Evolutionary conservation across 2,329 filamentous ascomycete species (phyloP).

Genomic region (Plectosphaerella plurivora): DNA sequence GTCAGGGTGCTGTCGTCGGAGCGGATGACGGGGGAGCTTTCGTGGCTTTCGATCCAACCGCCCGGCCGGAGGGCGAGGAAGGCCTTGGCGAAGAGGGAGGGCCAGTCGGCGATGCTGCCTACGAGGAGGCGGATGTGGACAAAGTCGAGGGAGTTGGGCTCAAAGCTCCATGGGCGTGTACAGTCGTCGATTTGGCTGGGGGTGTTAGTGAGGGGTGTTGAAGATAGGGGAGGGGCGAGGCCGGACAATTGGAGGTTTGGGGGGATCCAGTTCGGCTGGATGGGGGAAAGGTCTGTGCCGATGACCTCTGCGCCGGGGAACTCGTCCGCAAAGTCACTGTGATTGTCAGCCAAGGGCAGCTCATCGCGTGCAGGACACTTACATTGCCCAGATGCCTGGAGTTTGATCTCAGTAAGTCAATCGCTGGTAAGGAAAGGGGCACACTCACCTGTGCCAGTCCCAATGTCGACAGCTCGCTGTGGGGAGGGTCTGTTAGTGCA

Average conservation of each 20-base stretch:
- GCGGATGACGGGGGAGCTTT: constrained; percentile 20
- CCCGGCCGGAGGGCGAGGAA: constrained; percentile 46
- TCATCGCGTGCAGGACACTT: not conserved
- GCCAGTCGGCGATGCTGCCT: constrained; percentile 49
- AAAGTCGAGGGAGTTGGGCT: constrained; percentile 46
- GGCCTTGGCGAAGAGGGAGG: constrained; percentile 41
- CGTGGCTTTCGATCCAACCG: constrained; percentile 33
- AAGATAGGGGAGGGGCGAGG: too few species aligned
- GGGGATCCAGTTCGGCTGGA: constrained; percentile 52
- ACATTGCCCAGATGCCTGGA: constrained; percentile 7
- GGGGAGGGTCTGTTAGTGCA: constrained; percentile 14
- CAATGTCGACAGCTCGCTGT: constrained; percentile 13
- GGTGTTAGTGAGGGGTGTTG: not conserved
- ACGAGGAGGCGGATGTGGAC: constrained; percentile 52
- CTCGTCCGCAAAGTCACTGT: constrained; percentile 41
- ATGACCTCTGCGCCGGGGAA: constrained; percentile 40
- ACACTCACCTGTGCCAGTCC: constrained; percentile 11
- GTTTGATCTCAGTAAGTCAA: not conserved
- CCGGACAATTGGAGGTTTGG: constrained; percentile 42
- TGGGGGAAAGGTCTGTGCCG: constrained; percentile 53
- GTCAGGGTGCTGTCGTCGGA: constrained; percentile 24
- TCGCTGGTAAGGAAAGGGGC: not conserved
- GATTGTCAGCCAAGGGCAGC: not conserved
- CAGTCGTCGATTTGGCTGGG: constrained; percentile 53
- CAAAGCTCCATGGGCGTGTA: constrained; percentile 44